Conservation (phyloP, 768 basidiomycete species). For the Trametes elegans region DNA sequence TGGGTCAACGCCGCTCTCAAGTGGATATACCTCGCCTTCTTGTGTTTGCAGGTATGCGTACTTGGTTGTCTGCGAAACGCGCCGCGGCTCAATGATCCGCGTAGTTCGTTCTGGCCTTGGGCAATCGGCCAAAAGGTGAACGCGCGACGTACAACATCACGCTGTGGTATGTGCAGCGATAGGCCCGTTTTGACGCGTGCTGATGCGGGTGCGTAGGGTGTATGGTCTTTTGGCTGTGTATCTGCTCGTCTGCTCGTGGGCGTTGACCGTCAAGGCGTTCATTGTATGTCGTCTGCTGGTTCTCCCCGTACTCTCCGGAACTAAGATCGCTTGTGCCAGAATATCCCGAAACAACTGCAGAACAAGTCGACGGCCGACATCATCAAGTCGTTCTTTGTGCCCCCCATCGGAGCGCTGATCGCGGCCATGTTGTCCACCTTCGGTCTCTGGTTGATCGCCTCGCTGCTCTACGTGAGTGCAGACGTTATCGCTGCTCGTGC, state of each 20-base stretch:
- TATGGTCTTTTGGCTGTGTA: conserved; percentile 84
- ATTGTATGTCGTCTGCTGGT: conserved; percentile 40
- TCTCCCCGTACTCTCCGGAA: not conserved
- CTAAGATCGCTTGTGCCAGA: conserved; percentile 33
- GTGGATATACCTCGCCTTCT: conserved; percentile 85
- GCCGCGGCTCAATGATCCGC: too few relatives aligned
- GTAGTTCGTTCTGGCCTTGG: conserved; percentile 68
- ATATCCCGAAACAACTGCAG: conserved; percentile 50
- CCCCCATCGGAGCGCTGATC: conserved; percentile 77
- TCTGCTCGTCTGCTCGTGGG: conserved; percentile 83
- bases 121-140: conserved; percentile 90
- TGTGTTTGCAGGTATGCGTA: conserved; percentile 66
- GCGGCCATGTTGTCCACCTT: conserved; percentile 89
- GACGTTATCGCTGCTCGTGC: not conserved
- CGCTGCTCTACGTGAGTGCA: conserved; percentile 75
- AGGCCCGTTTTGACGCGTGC: too few relatives aligned
- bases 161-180: conserved; percentile 68
- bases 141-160: conserved; percentile 66
- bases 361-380: conserved; percentile 49
- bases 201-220: conserved; percentile 63
- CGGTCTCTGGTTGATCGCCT: conserved; percentile 84
- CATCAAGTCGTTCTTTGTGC: conserved; percentile 61
- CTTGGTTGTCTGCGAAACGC: not conserved
- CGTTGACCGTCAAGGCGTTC: conserved; percentile 80
- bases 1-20: conserved; percentile 83